Conservation (phyloP, 2,329 filamentous ascomycete species). For the Colletotrichum shisoi region DNA sequence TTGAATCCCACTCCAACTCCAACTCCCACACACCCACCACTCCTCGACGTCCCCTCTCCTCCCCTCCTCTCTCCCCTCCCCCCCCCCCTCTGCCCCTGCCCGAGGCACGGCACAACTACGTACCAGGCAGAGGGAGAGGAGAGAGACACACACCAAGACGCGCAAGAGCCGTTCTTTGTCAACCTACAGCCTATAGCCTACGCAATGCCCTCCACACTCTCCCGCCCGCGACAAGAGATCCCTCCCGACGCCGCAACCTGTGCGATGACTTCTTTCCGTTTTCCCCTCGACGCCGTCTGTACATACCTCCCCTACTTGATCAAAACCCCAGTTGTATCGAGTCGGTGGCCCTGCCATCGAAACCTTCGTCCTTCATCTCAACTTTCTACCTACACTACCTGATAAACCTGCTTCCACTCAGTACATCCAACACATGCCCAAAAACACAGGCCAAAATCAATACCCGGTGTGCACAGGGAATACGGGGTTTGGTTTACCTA, state of each 20-base stretch:
- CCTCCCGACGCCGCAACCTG: conserved; percentile 30
- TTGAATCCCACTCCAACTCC: conserved; percentile 32
- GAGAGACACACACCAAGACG: conserved; percentile 19
- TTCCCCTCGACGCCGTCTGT: conserved; percentile 20
- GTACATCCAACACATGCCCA: neutral
- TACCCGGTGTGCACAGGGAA: conserved; percentile 2
- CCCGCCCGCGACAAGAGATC: conserved; percentile 37
- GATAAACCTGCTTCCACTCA: neutral
- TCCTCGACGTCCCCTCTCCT: conserved; percentile 3
- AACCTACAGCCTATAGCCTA: neutral
- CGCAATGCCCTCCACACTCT: conserved; percentile 36
- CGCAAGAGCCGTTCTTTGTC: conserved; percentile 3
- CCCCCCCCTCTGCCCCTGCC: conserved; percentile 24
- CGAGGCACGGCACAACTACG: conserved; percentile 30
- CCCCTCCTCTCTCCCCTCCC: neutral
- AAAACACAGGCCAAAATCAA: neutral
- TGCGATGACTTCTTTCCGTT: conserved; percentile 23
- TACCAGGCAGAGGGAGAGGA: neutral
- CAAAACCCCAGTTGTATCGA: conserved; percentile 28
- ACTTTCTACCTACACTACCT: neutral
- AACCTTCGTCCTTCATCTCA: conserved; percentile 23
- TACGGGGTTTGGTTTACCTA: neutral
- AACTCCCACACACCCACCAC: conserved; percentile 36
- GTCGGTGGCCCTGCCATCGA: conserved; percentile 18
- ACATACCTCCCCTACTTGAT: conserved; percentile 6